Evolutionary conservation across 228 moss, liverwort and hornwort genomes (phyloP), one percentile per base, ranked within the genome.

Genomic region (Sphagnum magellanicum): DNA sequence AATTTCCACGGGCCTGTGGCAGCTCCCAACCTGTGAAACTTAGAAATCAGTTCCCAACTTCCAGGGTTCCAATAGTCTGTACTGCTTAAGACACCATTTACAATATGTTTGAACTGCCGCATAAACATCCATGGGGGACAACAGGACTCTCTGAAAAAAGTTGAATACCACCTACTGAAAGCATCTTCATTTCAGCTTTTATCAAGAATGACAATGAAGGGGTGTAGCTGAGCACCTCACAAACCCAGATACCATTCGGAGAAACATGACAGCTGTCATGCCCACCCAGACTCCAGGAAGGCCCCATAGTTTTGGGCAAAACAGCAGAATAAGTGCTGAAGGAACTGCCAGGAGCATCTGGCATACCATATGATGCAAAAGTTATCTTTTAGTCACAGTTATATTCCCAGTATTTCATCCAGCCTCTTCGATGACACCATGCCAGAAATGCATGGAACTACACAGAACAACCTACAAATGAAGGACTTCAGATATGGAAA

Each of bases 161-260:
- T 12, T 55, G 55, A 55, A 55, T 55, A 8, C 8, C 12, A 8
- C 55, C 12, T 12, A 12, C 8, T 8, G 9, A 55, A 8, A 55
- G 55, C 55, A 8, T 55, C 9, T 12, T 8, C 55, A 55, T 8
- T 8, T 55, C 12, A 8, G 12, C 12, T 55, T 55, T 55, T 55
- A 12, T 8, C 8, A 8, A 55, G 55, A 55, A 55, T 55, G 12
- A 55, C 4, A 32, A 32, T 2, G 1, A 32, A 32, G 32, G 55
- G 55, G 55, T 55, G 12, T 8, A 55, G 55, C 8, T 8, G 12
- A 12, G 55, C 47, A 63, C 63, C 63, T 63, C 63, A 63, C 9
- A 63, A 63, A 63, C 63, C 63, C 63, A 63, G 15, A 8, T 8
- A 63, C 8, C 63, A 63, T 63, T 8, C 63, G 63, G 63, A 63